Percentiles rank a stretch among this genome's conserved stretches.
These are phyloP conservation scores for Dysphania ambrosioides DNA, from an alignment of 148 eudicot species.

Conservation along the genomic window DNA sequence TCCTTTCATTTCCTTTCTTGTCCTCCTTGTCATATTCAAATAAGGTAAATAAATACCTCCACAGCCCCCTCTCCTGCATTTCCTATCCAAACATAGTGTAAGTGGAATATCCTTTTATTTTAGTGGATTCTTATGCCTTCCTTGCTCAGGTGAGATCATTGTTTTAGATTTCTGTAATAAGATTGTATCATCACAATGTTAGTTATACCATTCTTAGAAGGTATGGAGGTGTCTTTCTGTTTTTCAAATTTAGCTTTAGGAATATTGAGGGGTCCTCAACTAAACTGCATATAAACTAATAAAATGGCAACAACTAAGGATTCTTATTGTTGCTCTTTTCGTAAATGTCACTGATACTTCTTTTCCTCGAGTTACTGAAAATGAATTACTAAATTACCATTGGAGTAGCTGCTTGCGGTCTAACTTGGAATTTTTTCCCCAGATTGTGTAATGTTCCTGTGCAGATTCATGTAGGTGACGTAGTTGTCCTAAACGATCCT, in stretches of 20 bases:
- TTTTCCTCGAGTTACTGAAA: no score
- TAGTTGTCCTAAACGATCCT: conserved; percentile 26
- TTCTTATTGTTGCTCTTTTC: neutral
- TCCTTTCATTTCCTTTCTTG: no score
- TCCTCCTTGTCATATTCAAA: no score
- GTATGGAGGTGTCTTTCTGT: neutral
- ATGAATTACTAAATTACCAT: conserved; percentile 5
- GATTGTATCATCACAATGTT: neutral
- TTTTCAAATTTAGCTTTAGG: neutral
- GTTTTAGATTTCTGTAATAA: neutral
- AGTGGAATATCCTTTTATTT: neutral
- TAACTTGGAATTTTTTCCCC: neutral
- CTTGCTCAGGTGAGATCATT: neutral
- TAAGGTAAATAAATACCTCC: no score
- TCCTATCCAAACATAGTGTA: no score
- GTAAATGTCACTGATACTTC: neutral
- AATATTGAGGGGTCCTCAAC: neutral
- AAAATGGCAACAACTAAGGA: neutral
- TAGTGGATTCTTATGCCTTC: neutral
- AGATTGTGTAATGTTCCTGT: neutral
- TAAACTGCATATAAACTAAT: neutral
- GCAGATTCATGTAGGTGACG: conserved; percentile 26
- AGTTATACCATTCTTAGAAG: neutral
- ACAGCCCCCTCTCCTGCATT: no score
- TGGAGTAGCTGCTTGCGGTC: neutral